These are phyloP conservation scores for Exophiala oligosperma DNA, from an alignment of 2,329 filamentous ascomycete species.

Conservation along the genomic window DNA sequence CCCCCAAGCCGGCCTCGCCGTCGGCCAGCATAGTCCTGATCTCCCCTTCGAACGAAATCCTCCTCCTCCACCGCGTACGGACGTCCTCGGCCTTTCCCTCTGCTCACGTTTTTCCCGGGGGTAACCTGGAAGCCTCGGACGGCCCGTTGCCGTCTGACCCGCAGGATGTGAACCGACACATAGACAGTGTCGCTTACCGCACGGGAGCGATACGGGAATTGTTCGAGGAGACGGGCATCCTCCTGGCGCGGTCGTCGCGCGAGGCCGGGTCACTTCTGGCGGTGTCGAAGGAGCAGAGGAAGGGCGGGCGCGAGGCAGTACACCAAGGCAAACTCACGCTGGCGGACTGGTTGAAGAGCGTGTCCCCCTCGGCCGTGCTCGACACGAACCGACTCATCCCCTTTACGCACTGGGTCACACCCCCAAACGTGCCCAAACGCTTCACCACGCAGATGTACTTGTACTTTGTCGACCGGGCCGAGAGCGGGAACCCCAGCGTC, in stretches of 20 bases:
- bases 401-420: slow-evolving; percentile 89
- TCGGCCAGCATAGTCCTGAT: slow-evolving; percentile 72
- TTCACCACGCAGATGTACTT: slow-evolving; percentile 98
- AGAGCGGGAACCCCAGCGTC: slow-evolving; percentile 51
- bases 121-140: slow-evolving; percentile 76
- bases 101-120: slow-evolving; percentile 93
- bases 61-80: slow-evolving; percentile 82
- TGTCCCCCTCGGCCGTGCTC: slow-evolving; percentile 38
- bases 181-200: slow-evolving; percentile 73
- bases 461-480: slow-evolving; percentile 51
- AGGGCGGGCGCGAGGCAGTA: slow-evolving; percentile 66
- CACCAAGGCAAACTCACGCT: slow-evolving; percentile 69
- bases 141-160: slow-evolving; percentile 57
- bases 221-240: slow-evolving; percentile 91
- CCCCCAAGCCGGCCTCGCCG: slow-evolving; percentile 24
- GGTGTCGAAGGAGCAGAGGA: slow-evolving; percentile 64
- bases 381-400: slow-evolving; percentile 70
- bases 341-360: slow-evolving; percentile 58
- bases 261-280: slow-evolving; percentile 48
- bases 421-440: slow-evolving; percentile 59
- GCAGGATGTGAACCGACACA: slow-evolving; percentile 55
- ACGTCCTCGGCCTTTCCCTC: slow-evolving; percentile 83
- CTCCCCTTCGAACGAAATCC: slow-evolving; percentile 81
- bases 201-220: slow-evolving; percentile 84
- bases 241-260: slow-evolving; percentile 60